A percentile compares a stretch with the other conserved stretches of the same genome.
Conservation (phyloP, 805 yeast species). For the Candida ovalis region DNA sequence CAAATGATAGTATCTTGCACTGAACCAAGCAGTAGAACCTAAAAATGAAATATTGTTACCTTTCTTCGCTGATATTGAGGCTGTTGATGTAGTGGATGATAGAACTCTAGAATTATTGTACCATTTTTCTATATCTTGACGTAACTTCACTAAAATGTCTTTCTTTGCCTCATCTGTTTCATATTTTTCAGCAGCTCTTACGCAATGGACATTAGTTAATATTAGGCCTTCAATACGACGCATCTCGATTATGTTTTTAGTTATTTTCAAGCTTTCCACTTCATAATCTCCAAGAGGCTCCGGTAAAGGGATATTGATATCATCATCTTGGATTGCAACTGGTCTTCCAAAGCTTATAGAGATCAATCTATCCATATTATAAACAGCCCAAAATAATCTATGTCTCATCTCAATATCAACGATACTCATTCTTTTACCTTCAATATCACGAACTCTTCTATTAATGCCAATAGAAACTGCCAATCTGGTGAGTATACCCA, state of each 20-base stretch:
- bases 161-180: conserved; percentile 31
- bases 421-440: conserved; percentile 27
- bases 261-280: conserved; percentile 36
- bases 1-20: conserved; percentile 42
- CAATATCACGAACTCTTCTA: conserved; percentile 31
- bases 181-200: conserved; percentile 33
- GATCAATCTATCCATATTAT: conserved; percentile 26
- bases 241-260: conserved; percentile 39
- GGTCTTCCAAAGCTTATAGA: conserved; percentile 27
- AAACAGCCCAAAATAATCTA: conserved; percentile 33
- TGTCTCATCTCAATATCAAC: conserved; percentile 40
- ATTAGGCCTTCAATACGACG: conserved; percentile 46
- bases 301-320: conserved; percentile 28
- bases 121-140: conserved; percentile 38
- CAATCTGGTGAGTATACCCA: conserved; percentile 44
- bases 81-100: conserved; percentile 12
- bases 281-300: conserved; percentile 38
- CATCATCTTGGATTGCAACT: conserved; percentile 25
- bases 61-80: conserved; percentile 7
- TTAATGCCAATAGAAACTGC: conserved; percentile 45
- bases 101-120: conserved; percentile 22
- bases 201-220: conserved; percentile 43
- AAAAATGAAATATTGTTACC: conserved; percentile 23
- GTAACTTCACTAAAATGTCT: conserved; percentile 30
- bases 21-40: conserved; percentile 34